These are phyloP conservation scores for Diaporthe sp. DNA, from an alignment of 2,329 filamentous ascomycete species.

Conservation along the genomic window DNA sequence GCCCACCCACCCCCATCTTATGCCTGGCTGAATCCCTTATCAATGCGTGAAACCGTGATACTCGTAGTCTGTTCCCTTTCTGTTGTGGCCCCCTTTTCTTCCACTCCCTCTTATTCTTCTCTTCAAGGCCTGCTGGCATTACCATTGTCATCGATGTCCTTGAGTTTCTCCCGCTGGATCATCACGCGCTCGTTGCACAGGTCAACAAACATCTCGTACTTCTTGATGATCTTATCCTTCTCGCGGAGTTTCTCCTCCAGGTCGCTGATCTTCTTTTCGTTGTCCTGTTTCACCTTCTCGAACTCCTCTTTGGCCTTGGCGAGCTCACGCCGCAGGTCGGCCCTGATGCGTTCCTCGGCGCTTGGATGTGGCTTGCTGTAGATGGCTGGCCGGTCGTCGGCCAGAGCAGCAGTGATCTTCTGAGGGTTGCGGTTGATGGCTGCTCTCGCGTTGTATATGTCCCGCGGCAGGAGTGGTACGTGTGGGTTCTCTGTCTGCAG, in stretches of 20 bases:
- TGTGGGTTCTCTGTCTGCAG: slow-evolving; percentile 75
- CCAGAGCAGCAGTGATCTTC: slow-evolving; percentile 71
- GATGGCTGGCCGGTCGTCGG: slow-evolving; percentile 73
- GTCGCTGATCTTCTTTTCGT: slow-evolving; percentile 69
- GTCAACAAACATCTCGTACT: slow-evolving; percentile 79
- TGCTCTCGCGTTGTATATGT: slow-evolving; percentile 77
- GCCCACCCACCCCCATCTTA: slow-evolving; percentile 23
- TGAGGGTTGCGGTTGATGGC: slow-evolving; percentile 76
- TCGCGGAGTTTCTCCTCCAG: slow-evolving; percentile 73
- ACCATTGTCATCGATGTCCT: slow-evolving; percentile 47
- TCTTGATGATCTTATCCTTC: slow-evolving; percentile 73
- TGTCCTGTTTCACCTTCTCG: slow-evolving; percentile 68
- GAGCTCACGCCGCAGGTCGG: slow-evolving; percentile 73
- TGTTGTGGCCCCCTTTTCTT: slow-evolving; percentile 1
- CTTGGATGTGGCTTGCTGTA: slow-evolving; percentile 76
- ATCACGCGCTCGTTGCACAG: slow-evolving; percentile 78
- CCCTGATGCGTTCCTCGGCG: slow-evolving; percentile 74
- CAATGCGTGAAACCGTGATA: slow-evolving; percentile 37
- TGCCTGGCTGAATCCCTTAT: slow-evolving; percentile 32
- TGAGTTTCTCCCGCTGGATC: slow-evolving; percentile 70
- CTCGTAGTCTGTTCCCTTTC: background rate
- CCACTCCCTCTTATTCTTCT: background rate
- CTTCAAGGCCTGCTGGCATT: slow-evolving; percentile 30
- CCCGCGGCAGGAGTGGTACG: slow-evolving; percentile 73
- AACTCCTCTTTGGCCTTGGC: slow-evolving; percentile 70